phyloP scores from a whole-genome alignment of 1,284 basidiomycete species.

The Uromyces viciae-fabae region DNA sequence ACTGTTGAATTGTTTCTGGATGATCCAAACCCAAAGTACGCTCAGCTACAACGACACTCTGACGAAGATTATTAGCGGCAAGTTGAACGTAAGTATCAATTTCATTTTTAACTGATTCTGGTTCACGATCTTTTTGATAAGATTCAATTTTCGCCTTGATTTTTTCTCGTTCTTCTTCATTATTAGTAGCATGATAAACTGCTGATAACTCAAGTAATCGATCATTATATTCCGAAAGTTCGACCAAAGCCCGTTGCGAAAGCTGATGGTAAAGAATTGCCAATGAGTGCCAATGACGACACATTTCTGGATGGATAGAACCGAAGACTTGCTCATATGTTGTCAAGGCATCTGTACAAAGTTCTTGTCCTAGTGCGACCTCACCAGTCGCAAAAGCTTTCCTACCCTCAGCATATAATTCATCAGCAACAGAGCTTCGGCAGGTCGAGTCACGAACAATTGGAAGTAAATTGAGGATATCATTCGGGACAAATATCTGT shows the following conservation, averaged over 20 bases:
- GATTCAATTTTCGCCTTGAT: slow-evolving; percentile 44
- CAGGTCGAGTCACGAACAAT: slow-evolving; percentile 59
- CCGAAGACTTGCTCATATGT: slow-evolving; percentile 63
- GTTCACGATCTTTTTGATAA: slow-evolving; percentile 46
- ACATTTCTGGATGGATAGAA: slow-evolving; percentile 62
- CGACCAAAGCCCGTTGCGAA: slow-evolving; percentile 46
- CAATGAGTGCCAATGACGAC: slow-evolving; percentile 52
- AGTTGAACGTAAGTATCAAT: slow-evolving; percentile 56
- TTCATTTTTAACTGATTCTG: slow-evolving; percentile 48
- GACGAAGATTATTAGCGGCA: slow-evolving; percentile 60
- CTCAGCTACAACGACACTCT: slow-evolving; percentile 62
- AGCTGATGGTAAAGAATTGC: slow-evolving; percentile 48
- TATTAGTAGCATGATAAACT: slow-evolving; percentile 31
- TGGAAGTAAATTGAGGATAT: slow-evolving; percentile 60
- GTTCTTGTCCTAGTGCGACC: slow-evolving; percentile 59
- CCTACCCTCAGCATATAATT: slow-evolving; percentile 61
- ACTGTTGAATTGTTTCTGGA: slow-evolving; percentile 60
- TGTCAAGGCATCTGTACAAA: slow-evolving; percentile 61
- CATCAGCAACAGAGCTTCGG: slow-evolving; percentile 59
- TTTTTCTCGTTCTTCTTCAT: slow-evolving; percentile 45
- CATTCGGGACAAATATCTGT: slow-evolving; percentile 59
- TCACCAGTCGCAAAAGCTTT: slow-evolving; percentile 59
- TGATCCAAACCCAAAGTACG: slow-evolving; percentile 61
- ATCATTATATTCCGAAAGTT: slow-evolving; percentile 47
- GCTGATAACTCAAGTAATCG: slow-evolving; percentile 38